Percentiles rank a stretch among this genome's conserved stretches.
Evolutionary conservation across 768 basidiomycete species (phyloP).

Genomic region (Leucocoprinus sp.): DNA sequence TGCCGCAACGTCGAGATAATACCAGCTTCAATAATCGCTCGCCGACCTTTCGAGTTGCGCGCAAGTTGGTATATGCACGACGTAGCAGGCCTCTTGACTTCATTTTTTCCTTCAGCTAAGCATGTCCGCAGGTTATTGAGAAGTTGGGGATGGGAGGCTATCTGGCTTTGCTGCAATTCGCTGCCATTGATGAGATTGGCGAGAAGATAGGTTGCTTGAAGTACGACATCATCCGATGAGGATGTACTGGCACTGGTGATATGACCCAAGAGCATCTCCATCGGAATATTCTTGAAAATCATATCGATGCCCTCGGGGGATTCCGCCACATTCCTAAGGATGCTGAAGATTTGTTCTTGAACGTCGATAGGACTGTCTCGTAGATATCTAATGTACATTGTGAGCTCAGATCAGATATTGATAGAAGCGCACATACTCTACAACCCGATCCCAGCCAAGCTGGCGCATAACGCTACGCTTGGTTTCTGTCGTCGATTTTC

Average conservation of each 20-base stretch:
- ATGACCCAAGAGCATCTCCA: slow-evolving; percentile 33
- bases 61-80: slow-evolving; percentile 53
- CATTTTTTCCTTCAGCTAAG: slow-evolving; percentile 50
- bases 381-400: slow-evolving; percentile 35
- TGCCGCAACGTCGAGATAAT: slow-evolving; percentile 32
- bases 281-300: slow-evolving; percentile 36
- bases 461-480: slow-evolving; percentile 62
- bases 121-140: slow-evolving; percentile 47
- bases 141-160: slow-evolving; percentile 44
- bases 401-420: not conserved
- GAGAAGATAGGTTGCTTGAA: slow-evolving; percentile 52
- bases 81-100: slow-evolving; percentile 53
- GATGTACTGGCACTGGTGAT: slow-evolving; percentile 44
- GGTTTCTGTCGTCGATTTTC: slow-evolving; percentile 48
- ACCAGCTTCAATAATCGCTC: slow-evolving; percentile 30
- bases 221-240: slow-evolving; percentile 42
- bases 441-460: slow-evolving; percentile 58
- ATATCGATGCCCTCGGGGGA: slow-evolving; percentile 56
- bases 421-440: slow-evolving; percentile 33
- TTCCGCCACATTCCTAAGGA: slow-evolving; percentile 61
- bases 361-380: slow-evolving; percentile 44
- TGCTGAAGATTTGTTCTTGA: slow-evolving; percentile 65
- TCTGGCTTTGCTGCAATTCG: slow-evolving; percentile 37
- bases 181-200: slow-evolving; percentile 64
- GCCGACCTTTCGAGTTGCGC: slow-evolving; percentile 26